Evolutionary conservation across 2,329 filamentous ascomycete genomes (phyloP), one percentile per base, ranked within the genome.

Genomic region (Lasiodiplodia citricola): DNA sequence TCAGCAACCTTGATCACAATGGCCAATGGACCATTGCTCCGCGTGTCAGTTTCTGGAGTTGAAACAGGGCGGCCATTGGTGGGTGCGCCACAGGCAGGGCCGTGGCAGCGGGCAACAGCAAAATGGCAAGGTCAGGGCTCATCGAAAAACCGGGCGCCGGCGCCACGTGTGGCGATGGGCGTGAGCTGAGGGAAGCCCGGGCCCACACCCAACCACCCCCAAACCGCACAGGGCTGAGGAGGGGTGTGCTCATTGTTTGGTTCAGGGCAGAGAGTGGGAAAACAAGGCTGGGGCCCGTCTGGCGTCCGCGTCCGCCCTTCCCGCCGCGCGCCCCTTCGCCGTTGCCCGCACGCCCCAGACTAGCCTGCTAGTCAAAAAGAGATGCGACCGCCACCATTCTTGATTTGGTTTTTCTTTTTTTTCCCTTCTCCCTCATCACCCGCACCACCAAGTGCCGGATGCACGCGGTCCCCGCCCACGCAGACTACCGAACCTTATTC

Each of bases 401-500:
- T 47, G 31, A 35, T 35, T 35, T 35, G 31, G 31, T 35, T 35
- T 35, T 35, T 10, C 16, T 18, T 14, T 16, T 47, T n/a, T n/a
- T 47, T 3, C 37, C 44, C 11, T 47, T 7, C 2, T 16, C 44
- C 44, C 14, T 28, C 28, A 28, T 35, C 31, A 35, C 31, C 5
- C 37, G 18, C 31, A n/a, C 18, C 21, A 13, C 57, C 18, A 58
- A 35, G 57, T 60, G 57, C 57, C 57, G 57, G 44, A 60, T 47
- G 57, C 57, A 47, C 57, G 57, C 57, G 37, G 25, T 60, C 56
- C 37, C 56, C n/a, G 37, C 37, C 16, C 41, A 16, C 16, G 16
- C 16, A 38, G 47, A 28, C 57, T 47, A 38, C 57, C 57, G 38
- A 60, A 60, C 57, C 57, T 47, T 60, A 60, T n/a, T 60, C 16